Percentiles rank a stretch among this genome's conserved stretches.
phyloP scores from a whole-genome alignment of 495 filamentous ascomycete species.

The Tetracladium setigerum region DNA sequence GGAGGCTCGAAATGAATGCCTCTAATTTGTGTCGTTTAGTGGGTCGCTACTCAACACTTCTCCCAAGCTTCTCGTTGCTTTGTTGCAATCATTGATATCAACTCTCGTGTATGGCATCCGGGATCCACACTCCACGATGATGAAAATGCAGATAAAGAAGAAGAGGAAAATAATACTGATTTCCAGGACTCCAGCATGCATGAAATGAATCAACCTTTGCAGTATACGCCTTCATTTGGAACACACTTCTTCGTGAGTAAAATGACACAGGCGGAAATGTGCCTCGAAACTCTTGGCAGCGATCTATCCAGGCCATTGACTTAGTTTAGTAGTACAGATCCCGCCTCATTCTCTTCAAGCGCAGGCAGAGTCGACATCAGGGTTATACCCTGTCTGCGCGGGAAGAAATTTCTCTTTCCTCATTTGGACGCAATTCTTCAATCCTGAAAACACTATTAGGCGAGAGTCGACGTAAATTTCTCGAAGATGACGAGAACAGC shows the following conservation, averaged over 20 bases:
- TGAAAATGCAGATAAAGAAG: too few relatives aligned
- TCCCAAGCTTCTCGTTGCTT: slow-evolving; percentile 46
- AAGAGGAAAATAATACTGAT: too few relatives aligned
- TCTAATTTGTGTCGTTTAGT: too few relatives aligned
- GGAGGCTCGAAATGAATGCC: too few relatives aligned
- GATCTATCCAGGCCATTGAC: too few relatives aligned
- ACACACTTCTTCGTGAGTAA: slow-evolving; percentile 54
- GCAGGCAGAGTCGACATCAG: too few relatives aligned
- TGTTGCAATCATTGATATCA: slow-evolving; percentile 49
- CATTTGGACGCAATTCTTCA: slow-evolving; percentile 55
- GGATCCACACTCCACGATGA: slow-evolving; percentile 30
- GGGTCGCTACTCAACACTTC: slow-evolving; percentile 52
- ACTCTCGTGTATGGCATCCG: slow-evolving; percentile 37
- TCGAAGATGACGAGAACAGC: slow-evolving; percentile 48
- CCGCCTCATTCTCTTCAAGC: too few relatives aligned
- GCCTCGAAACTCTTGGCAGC: too few relatives aligned
- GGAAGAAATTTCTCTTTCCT: slow-evolving; percentile 53
- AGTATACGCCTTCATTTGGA: slow-evolving; percentile 54
- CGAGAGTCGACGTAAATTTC: slow-evolving; percentile 49
- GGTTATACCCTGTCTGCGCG: too few relatives aligned
- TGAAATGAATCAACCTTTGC: slow-evolving; percentile 35
- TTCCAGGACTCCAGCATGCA: too few relatives aligned
- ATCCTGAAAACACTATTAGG: slow-evolving; percentile 55
- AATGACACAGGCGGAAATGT: too few relatives aligned
- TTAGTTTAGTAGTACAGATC: too few relatives aligned